Base-by-base conservation (phyloP, 805 yeast species). In the Starmerella sp. region DNA sequence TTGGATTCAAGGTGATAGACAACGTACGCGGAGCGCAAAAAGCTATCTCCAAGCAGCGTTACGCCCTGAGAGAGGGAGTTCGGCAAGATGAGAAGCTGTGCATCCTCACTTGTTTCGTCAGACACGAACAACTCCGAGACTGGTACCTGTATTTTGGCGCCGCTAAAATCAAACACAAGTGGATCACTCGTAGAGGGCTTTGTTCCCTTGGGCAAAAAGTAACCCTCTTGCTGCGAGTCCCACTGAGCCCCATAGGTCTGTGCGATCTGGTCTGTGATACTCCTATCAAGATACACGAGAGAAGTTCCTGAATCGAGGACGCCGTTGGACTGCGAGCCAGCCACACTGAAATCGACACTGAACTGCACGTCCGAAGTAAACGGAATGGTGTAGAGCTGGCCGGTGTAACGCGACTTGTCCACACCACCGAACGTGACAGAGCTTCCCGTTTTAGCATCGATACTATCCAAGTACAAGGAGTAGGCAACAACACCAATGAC, bases 1-100 rank as follows among this genome's bases (percentile, higher is more conserved):
- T 67, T 67, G 59, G 74, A 75, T 36, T 82, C 86, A 53, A 83
- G 69, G 64, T 84, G 84, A 66, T 77, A 81, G 14, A 83, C 86
- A 28, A 79, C 75, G 64, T 84, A 84, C 5, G 82, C 83, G 41
- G 77, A 74, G 55, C 84, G 73, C 56, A 84, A 70, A 64, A 84
- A 76, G 52, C 76, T 73, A 64, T 81, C 87, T 28, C 90, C 91
- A 43, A 83, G 69, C 38, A 59, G 43, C 28, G 43, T 69, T 44
- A 51, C 42, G 47, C 54, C 54, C 70, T 65, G 31, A 58, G 54
- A 45, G 30, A 66, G 48, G 10, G 51, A 22, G 31, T 43, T 34
- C 14, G 63, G 61, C n/a, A 63, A 50, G n/a, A 53, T 47, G 10
- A 57, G 44, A 10, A 56, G 54, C n/a, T 42, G 29, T 29, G 45